A percentile compares a stretch with the other conserved stretches of the same genome.
These are phyloP conservation scores for Mrakia frigida DNA, from an alignment of 768 basidiomycete species.

Conservation along the genomic window DNA sequence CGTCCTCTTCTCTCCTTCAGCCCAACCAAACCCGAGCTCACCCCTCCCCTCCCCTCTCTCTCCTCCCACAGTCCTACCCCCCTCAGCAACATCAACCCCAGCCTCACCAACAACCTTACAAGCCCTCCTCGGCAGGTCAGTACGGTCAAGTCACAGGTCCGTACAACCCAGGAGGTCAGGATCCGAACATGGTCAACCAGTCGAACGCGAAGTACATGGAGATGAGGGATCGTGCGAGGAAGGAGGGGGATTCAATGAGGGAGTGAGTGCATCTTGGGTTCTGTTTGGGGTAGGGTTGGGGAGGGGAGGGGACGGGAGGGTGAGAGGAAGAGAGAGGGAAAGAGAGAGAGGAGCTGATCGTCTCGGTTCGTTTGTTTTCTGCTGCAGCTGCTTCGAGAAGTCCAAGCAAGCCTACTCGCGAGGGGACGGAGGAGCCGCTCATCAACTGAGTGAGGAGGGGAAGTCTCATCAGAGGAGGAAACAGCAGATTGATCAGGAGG, in stretches of 20 bases:
- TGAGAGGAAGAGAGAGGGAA: no score
- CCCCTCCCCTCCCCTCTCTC: neutral
- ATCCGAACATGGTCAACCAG: conserved; percentile 52
- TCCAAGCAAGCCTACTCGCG: conserved; percentile 66
- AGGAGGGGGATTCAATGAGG: conserved; percentile 59
- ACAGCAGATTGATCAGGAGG: conserved; percentile 60
- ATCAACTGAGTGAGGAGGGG: conserved; percentile 73
- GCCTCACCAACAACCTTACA: conserved; percentile 2
- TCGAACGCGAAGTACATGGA: conserved; percentile 61
- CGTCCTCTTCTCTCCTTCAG: neutral
- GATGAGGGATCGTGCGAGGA: conserved; percentile 68
- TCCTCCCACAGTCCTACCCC: conserved; percentile 1
- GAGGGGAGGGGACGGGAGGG: no score
- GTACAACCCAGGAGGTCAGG: conserved; percentile 34
- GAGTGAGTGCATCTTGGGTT: conserved; percentile 32
- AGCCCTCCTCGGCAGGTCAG: conserved; percentile 8
- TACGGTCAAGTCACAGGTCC: conserved; percentile 31
- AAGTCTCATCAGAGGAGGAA: conserved; percentile 72
- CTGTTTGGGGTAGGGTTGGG: no score
- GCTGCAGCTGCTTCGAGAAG: conserved; percentile 43
- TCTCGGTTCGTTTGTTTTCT: conserved; percentile 49
- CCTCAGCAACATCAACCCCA: conserved; percentile 30
- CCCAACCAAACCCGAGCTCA: neutral
- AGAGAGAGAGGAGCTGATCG: neutral
- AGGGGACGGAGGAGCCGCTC: conserved; percentile 71